These are phyloP conservation scores for Tetrahymena thermophila DNA, from an alignment of 73 alveolate species.

Conservation along the genomic window DNA sequence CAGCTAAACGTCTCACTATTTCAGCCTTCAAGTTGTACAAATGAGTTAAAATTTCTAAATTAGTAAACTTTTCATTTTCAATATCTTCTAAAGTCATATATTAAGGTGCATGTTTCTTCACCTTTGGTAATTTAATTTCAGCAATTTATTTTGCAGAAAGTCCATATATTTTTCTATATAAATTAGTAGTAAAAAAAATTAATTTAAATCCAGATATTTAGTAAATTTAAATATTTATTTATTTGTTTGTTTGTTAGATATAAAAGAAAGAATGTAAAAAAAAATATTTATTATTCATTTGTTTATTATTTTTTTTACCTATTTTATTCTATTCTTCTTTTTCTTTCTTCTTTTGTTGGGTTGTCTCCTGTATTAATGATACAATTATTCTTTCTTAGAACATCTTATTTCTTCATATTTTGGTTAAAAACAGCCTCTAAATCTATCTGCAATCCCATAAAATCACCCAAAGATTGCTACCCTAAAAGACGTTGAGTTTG, in stretches of 20 bases:
- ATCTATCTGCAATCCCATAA: conserved; percentile 68
- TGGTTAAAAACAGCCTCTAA: conserved; percentile 55
- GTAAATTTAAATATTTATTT: background rate
- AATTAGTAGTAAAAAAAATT: background rate
- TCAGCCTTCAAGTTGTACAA: background rate
- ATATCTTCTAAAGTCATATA: background rate
- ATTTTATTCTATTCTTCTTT: conserved; percentile 33
- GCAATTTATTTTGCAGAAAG: background rate
- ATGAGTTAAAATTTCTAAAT: background rate
- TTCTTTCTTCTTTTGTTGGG: conserved; percentile 51
- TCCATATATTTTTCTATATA: background rate
- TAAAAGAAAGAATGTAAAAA: background rate
- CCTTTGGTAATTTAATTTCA: background rate
- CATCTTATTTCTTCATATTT: conserved; percentile 49
- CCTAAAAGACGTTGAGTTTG: conserved; percentile 74
- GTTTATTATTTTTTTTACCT: background rate
- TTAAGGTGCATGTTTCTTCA: background rate
- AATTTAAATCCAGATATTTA: background rate
- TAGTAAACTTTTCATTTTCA: background rate
- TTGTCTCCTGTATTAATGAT: conserved; percentile 76
- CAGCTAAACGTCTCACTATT: background rate
- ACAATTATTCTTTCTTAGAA: conserved; percentile 64
- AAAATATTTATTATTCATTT: background rate
- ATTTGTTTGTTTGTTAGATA: no score
- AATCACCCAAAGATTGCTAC: conserved; percentile 66